These are phyloP conservation scores for Fusarium ambrosium DNA, from an alignment of 2,329 filamentous ascomycete genomes.

Conservation along the genomic window DNA sequence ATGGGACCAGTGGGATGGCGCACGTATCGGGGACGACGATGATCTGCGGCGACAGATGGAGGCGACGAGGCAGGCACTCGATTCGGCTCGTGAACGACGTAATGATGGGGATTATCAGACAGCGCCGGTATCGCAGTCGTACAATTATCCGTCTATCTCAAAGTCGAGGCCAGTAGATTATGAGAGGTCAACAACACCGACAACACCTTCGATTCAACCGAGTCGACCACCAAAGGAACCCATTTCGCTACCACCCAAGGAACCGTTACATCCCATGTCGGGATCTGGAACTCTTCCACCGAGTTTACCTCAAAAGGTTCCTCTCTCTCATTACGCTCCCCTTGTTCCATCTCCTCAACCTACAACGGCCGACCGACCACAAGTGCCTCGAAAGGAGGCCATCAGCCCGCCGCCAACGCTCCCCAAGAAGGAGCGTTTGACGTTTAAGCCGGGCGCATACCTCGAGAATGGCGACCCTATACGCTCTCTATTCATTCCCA, in stretches of 20 bases:
- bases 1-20: slow-evolving; percentile 58
- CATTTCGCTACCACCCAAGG: slow-evolving; percentile 40
- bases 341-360: slow-evolving; percentile 37
- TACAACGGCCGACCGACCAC: slow-evolving; percentile 29
- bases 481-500: slow-evolving; percentile 88
- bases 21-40: slow-evolving; percentile 53
- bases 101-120: slow-evolving; percentile 46
- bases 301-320: slow-evolving; percentile 49
- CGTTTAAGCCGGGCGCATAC: slow-evolving; percentile 81
- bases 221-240: slow-evolving; percentile 51
- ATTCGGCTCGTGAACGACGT: slow-evolving; percentile 50
- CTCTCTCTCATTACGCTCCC: slow-evolving; percentile 40
- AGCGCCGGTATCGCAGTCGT: slow-evolving; percentile 51
- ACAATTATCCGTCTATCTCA: slow-evolving; percentile 70
- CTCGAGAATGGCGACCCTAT: slow-evolving; percentile 91
- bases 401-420: slow-evolving; percentile 40
- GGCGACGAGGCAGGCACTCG: slow-evolving; percentile 62
- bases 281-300: slow-evolving; percentile 33
- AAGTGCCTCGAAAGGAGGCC: slow-evolving; percentile 49
- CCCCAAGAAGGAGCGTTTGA: slow-evolving; percentile 72
- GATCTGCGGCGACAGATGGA: slow-evolving; percentile 67
- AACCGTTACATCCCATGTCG: slow-evolving; percentile 30
- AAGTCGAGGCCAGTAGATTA: slow-evolving; percentile 65
- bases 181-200: slow-evolving; percentile 45
- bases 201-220: slow-evolving; percentile 48